A percentile compares a stretch with the other conserved stretches of the same genome.
These are phyloP conservation scores for Didymella pinodella DNA, from an alignment of 2,329 filamentous ascomycete genomes.

Conservation along the genomic window DNA sequence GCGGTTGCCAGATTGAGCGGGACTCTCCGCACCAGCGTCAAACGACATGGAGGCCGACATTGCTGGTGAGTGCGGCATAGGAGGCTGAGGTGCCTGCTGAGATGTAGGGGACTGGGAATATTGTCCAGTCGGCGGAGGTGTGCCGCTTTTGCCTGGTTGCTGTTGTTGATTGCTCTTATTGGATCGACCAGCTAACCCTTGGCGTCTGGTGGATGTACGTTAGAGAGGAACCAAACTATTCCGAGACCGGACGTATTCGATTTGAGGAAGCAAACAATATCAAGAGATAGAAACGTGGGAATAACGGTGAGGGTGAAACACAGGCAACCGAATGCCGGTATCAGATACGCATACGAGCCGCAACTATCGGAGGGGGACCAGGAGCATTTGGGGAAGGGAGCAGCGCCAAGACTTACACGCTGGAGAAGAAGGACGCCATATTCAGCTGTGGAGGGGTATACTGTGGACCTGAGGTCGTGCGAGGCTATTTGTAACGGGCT, in stretches of 20 bases:
- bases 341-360: conserved; percentile 38
- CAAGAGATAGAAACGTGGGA: conserved; percentile 25
- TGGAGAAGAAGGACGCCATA: conserved; percentile 55
- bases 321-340: conserved; percentile 38
- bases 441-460: conserved; percentile 23
- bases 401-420: conserved; percentile 53
- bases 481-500: conserved; percentile 16
- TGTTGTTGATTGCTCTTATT: conserved; percentile 50
- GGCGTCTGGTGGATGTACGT: conserved; percentile 46
- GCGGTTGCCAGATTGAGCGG: conserved; percentile 61
- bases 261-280: conserved; percentile 7
- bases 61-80: conserved; percentile 48
- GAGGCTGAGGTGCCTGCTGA: conserved; percentile 44
- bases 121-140: conserved; percentile 47
- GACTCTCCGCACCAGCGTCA: conserved; percentile 58
- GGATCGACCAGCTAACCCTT: conserved; percentile 54
- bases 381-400: conserved; percentile 41
- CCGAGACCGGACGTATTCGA: conserved; percentile 15
- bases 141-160: conserved; percentile 46
- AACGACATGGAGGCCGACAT: conserved; percentile 65
- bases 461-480: conserved; percentile 12
- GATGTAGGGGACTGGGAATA: conserved; percentile 49
- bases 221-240: conserved; percentile 29
- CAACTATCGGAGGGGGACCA: conserved; percentile 30
- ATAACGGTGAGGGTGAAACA: conserved; percentile 33